A percentile compares a stretch with the other conserved stretches of the same genome.
Conservation (phyloP, 768 basidiomycete species). For the Boletus tomentosulus region DNA sequence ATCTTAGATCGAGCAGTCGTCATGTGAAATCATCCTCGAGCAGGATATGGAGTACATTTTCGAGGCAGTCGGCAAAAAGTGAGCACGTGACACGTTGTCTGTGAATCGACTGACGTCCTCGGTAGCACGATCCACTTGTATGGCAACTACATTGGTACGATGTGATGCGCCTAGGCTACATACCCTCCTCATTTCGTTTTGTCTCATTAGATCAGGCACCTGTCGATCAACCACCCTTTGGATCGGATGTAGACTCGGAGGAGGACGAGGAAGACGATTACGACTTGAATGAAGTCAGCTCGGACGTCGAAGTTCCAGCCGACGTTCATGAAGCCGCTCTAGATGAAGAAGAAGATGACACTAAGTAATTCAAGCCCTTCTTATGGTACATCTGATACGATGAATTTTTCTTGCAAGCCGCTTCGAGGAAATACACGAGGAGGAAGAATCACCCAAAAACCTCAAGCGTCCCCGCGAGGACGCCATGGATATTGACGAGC, state of each 20-base stretch:
- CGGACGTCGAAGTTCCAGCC: constrained; percentile 79
- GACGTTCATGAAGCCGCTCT: constrained; percentile 57
- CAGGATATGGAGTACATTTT: constrained; percentile 63
- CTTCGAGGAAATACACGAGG: constrained; percentile 64
- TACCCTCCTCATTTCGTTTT: background rate
- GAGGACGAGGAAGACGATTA: constrained; percentile 50
- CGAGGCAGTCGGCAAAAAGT: constrained; percentile 82
- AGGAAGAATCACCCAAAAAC: constrained; percentile 34
- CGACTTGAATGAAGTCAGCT: constrained; percentile 72
- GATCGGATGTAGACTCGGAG: constrained; percentile 51
- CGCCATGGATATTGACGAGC: constrained; percentile 37
- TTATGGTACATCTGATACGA: background rate
- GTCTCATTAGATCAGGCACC: constrained; percentile 47
- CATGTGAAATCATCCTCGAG: constrained; percentile 66
- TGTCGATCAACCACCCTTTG: constrained; percentile 47
- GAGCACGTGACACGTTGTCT: constrained; percentile 13
- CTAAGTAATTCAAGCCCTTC: constrained; percentile 35
- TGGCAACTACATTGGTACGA: constrained; percentile 78
- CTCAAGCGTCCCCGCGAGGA: constrained; percentile 75
- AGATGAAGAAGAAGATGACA: constrained; percentile 41
- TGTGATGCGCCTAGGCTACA: background rate
- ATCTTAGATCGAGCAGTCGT: constrained; percentile 69
- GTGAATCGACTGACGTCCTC: constrained; percentile 6
- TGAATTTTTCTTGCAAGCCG: constrained; percentile 35
- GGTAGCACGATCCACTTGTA: constrained; percentile 68